phyloP scores from a whole-genome alignment of 495 filamentous ascomycete species.

The Lichina pygmaea region DNA sequence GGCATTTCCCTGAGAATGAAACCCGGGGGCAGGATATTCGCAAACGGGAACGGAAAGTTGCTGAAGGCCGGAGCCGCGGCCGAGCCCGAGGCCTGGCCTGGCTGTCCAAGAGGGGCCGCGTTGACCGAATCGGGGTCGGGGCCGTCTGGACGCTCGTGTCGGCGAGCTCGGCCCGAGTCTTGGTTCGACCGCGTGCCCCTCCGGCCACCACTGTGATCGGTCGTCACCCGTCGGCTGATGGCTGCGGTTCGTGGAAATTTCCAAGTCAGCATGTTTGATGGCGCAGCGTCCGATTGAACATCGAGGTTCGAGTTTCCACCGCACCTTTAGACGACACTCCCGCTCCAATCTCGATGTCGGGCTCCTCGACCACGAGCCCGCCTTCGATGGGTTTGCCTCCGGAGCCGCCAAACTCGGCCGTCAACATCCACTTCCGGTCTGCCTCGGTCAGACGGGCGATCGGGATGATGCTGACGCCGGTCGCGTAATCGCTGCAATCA shows the following conservation, averaged over 20 bases:
- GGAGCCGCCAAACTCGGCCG: conserved; percentile 75
- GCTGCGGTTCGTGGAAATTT: conserved; percentile 16
- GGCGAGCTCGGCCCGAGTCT: conserved; percentile 5
- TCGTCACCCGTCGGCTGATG: conserved; percentile 60
- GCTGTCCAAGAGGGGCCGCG: too few species aligned
- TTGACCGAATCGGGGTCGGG: too few species aligned
- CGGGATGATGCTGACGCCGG: conserved; percentile 78
- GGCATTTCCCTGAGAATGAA: too few species aligned
- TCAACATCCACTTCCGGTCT: conserved; percentile 92
- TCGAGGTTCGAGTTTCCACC: not conserved
- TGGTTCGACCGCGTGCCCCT: conserved; percentile 45
- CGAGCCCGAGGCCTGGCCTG: too few species aligned
- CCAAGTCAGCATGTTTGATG: not conserved
- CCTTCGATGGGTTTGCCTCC: conserved; percentile 56
- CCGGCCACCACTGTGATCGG: conserved; percentile 38
- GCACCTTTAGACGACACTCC: conserved; percentile 78
- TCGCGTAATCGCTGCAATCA: conserved; percentile 89
- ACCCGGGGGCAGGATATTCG: too few species aligned
- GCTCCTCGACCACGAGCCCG: conserved; percentile 83
- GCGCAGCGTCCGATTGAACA: not conserved
- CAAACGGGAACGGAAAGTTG: too few species aligned
- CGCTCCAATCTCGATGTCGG: conserved; percentile 93
- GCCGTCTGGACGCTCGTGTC: too few species aligned
- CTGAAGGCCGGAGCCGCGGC: too few species aligned
- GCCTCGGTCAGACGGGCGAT: conserved; percentile 81